Base-by-base conservation (phyloP, 495 filamentous ascomycete genomes). In the Tuber magnatum region DNA sequence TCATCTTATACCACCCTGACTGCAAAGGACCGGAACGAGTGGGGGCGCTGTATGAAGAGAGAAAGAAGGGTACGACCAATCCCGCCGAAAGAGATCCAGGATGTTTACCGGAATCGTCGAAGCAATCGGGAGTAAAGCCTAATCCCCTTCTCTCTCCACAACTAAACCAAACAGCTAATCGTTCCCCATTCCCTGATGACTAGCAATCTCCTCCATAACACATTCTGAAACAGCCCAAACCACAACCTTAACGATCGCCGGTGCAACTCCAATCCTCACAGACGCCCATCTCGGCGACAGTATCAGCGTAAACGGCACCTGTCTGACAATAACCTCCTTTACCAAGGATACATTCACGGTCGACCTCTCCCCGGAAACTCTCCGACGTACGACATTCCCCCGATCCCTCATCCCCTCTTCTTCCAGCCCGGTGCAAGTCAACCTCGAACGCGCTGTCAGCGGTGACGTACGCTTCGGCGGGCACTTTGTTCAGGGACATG, bases 81-180 rank as follows among this genome's bases (percentile, higher is more conserved):
- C 24, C 0, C 56, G 35, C 28, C n/a, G 35, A 65, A 65, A 65
- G 56, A 8, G 28, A 18, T 65, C 76, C 83, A 88, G 71, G 69
- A 99, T 99, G 95, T 99, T 99, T 83, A 99, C 95, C 71, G 95
- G 95, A 76, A 92, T 99, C 76, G 93, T 99, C 61, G 96, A 99
- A 86, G 91, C 89, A 70, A 92, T 98, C 69, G 96, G 96, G 84
- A 93, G 96, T 96, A 85, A 85, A 88, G 85, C 32, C 51, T 20
- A 5, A 41, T 24, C 42, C 61, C 14, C 41, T 43, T 6, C 46
- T 51, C 46, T 73, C 51, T 28, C 68, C 74, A 28, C 71, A 51
- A 70, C 39, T 75, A 1, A 1, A 38, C n/a, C n/a, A 44, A 22
- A 39, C 48, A 75, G 70, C 56, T 71, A 44, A 73, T 77, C 39